These are phyloP conservation scores for Albifimbria verrucaria DNA, from an alignment of 2,329 filamentous ascomycete genomes.

Conservation along the genomic window DNA sequence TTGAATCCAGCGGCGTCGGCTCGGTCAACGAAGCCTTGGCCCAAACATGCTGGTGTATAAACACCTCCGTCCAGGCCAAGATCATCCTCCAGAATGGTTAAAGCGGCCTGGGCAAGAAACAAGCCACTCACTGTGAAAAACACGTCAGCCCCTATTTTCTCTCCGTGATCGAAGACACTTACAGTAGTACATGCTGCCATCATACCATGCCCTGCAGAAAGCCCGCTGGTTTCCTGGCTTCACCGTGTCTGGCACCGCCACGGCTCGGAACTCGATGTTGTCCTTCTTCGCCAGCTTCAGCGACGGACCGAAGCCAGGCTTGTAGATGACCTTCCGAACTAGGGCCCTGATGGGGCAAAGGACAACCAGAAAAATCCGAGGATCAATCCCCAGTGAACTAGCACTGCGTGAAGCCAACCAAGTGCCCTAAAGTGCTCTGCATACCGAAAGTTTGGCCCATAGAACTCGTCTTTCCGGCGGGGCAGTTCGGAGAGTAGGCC, in stretches of 20 bases:
- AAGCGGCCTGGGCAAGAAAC: conserved; percentile 61
- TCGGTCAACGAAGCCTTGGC: conserved; percentile 63
- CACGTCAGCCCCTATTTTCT: conserved; percentile 8
- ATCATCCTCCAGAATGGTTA: conserved; percentile 62
- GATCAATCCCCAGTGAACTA: conserved; percentile 45
- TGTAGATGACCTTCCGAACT: conserved; percentile 39
- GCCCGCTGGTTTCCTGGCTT: conserved; percentile 43
- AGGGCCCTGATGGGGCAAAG: conserved; percentile 43
- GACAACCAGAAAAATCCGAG: conserved; percentile 41
- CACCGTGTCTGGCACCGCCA: conserved; percentile 60
- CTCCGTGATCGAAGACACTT: conserved; percentile 28
- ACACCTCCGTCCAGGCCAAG: conserved; percentile 61
- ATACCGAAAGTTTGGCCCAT: conserved; percentile 61
- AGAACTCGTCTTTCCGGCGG: conserved; percentile 42
- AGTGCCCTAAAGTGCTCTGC: conserved; percentile 49
- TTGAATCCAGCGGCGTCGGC: conserved; percentile 59
- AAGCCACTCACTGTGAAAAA: conserved; percentile 58
- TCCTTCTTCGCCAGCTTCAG: conserved; percentile 55
- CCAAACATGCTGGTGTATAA: conserved; percentile 69
- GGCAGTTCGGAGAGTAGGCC: conserved; percentile 50
- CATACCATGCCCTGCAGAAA: conserved; percentile 50
- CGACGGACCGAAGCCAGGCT: conserved; percentile 54
- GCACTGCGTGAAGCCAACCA: conserved; percentile 47
- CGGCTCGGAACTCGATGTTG: conserved; percentile 59
- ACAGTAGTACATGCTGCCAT: conserved; percentile 65